Conservation (phyloP, 2,329 filamentous ascomycete genomes). For the Aspergillus unguis region DNA sequence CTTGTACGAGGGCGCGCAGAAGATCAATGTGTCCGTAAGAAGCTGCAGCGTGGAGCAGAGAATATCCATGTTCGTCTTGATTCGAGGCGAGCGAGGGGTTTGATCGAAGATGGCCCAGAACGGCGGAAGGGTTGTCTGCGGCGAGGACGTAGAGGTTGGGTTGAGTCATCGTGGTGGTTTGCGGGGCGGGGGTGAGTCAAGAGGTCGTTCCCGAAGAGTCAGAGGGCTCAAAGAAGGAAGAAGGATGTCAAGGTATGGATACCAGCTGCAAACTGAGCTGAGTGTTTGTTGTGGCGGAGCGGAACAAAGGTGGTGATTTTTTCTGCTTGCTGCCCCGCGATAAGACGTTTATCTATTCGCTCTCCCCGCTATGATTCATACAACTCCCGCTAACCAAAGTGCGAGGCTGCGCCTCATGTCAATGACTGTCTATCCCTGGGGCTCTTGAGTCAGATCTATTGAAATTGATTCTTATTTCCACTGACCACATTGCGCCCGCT, state of each 20-base stretch:
- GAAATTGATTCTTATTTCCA: not conserved
- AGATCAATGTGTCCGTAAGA: constrained; percentile 88
- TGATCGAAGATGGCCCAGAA: constrained; percentile 70
- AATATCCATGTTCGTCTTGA: constrained; percentile 92
- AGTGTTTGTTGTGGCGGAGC: constrained; percentile 11
- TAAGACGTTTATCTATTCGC: constrained; percentile 14
- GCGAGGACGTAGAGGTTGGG: constrained; percentile 70
- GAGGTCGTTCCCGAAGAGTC: not conserved
- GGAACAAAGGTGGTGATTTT: constrained; percentile 2
- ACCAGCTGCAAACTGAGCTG: not conserved
- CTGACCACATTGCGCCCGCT: too few species aligned
- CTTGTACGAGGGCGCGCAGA: constrained; percentile 68
- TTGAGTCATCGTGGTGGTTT: constrained; percentile 31
- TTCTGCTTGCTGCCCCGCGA: constrained; percentile 14
- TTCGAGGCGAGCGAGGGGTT: constrained; percentile 72
- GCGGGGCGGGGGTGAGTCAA: constrained; percentile 11
- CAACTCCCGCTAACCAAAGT: constrained; percentile 1
- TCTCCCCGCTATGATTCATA: constrained; percentile 11
- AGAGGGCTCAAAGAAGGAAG: not conserved
- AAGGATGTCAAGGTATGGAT: not conserved
- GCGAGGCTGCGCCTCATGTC: constrained; percentile 5
- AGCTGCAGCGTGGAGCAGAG: constrained; percentile 84
- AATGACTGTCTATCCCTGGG: not conserved
- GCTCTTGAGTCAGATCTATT: not conserved
- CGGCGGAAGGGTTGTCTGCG: constrained; percentile 71